phyloP scores from a whole-genome alignment of 202 grass and related monocot genomes.

The Schoenoplectus tabernaemontani region DNA sequence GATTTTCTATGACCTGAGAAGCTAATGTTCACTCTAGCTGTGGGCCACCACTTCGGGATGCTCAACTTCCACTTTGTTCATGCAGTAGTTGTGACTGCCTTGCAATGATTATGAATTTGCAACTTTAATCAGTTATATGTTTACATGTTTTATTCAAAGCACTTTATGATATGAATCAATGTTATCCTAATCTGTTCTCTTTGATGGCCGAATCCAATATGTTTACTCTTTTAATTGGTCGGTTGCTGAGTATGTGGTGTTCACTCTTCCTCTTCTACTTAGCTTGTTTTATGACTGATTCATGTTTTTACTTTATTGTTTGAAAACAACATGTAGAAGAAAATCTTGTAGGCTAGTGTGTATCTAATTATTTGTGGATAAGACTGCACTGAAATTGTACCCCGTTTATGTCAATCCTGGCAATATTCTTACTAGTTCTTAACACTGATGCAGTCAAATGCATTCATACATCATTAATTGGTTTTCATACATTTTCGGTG shows the following conservation, averaged over 20 bases:
- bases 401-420: not conserved
- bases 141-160: not conserved
- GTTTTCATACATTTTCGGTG: not conserved
- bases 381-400: not conserved
- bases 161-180: not conserved
- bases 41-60: not conserved
- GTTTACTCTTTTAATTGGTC: not conserved
- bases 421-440: not conserved
- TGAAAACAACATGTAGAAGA: not conserved
- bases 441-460: not conserved
- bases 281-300: conserved; percentile 14
- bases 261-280: not conserved
- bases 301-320: not conserved
- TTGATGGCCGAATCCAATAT: not conserved
- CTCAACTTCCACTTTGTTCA: not conserved
- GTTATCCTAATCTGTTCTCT: not conserved
- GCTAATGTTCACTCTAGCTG: not conserved
- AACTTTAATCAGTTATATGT: not conserved
- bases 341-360: not conserved
- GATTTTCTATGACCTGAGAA: not conserved
- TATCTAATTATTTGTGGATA: not conserved
- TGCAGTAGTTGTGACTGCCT: not conserved
- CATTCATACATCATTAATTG: not conserved
- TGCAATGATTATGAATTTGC: not conserved
- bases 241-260: not conserved